A percentile compares a stretch with the other conserved stretches of the same genome.
Conservation (phyloP, 2,329 filamentous ascomycete genomes). For the Trichoderma oligosporum region DNA sequence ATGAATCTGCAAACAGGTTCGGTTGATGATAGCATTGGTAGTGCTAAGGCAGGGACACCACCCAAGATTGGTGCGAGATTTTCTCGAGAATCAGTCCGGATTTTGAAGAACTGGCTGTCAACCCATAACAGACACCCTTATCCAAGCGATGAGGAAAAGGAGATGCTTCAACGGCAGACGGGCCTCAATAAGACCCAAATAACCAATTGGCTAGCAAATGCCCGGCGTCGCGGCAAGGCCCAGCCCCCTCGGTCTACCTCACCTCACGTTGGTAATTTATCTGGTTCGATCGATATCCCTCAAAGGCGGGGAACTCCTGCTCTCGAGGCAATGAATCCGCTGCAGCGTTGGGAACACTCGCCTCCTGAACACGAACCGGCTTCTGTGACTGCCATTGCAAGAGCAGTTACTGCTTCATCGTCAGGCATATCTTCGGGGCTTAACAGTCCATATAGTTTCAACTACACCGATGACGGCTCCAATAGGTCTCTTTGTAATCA, state of each 20-base stretch:
- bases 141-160: slow-evolving; percentile 82
- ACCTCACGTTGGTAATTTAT: slow-evolving; percentile 59
- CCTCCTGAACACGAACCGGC: slow-evolving; percentile 59
- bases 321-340: slow-evolving; percentile 32
- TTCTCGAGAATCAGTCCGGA: slow-evolving; percentile 72
- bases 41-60: slow-evolving; percentile 28
- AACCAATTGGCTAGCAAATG: slow-evolving; percentile 89
- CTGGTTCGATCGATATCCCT: slow-evolving; percentile 70
- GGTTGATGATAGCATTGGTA: slow-evolving; percentile 5
- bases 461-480: slow-evolving; percentile 60
- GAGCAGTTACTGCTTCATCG: slow-evolving; percentile 53
- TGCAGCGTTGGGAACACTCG: slow-evolving; percentile 43
- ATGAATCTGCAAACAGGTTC: slow-evolving; percentile 20
- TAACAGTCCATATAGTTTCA: slow-evolving; percentile 55
- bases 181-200: slow-evolving; percentile 81
- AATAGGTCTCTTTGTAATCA: slow-evolving; percentile 54
- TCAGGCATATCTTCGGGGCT: slow-evolving; percentile 49
- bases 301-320: slow-evolving; percentile 54
- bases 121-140: slow-evolving; percentile 80
- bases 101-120: slow-evolving; percentile 80
- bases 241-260: slow-evolving; percentile 64
- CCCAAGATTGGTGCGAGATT: slow-evolving; percentile 73
- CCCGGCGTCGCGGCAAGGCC: slow-evolving; percentile 76
- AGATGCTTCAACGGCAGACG: slow-evolving; percentile 71
- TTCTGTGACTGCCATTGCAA: slow-evolving; percentile 55